Conservation (phyloP, 2,329 filamentous ascomycete genomes). For the Beauveria pseudobassiana region DNA sequence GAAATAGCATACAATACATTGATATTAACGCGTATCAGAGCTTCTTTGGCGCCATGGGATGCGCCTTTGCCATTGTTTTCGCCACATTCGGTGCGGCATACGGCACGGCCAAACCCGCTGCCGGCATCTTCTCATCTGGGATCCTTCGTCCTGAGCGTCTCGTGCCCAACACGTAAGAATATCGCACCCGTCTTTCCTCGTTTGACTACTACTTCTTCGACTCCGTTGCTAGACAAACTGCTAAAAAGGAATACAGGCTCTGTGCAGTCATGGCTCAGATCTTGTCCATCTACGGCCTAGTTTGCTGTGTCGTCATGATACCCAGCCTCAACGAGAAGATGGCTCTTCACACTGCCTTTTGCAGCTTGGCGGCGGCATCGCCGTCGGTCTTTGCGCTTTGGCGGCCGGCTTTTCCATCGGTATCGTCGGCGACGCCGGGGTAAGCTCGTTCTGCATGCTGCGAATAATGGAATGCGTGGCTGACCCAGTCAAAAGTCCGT, state of each 20-base stretch:
- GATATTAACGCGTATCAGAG: slow-evolving; percentile 20
- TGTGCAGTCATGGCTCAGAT: slow-evolving; percentile 42
- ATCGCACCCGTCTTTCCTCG: not conserved
- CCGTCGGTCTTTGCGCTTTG: slow-evolving; percentile 36
- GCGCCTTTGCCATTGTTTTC: slow-evolving; percentile 40
- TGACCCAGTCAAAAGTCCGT: slow-evolving; percentile 25
- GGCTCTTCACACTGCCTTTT: slow-evolving; percentile 36
- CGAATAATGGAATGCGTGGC: not conserved
- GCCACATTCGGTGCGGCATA: slow-evolving; percentile 42
- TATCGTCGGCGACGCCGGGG: slow-evolving; percentile 40
- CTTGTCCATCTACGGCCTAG: slow-evolving; percentile 39
- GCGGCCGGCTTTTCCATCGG: slow-evolving; percentile 40
- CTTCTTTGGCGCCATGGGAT: slow-evolving; percentile 36
- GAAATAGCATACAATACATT: not conserved
- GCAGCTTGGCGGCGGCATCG: slow-evolving; percentile 35
- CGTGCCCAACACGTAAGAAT: slow-evolving; percentile 33
- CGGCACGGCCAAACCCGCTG: slow-evolving; percentile 35
- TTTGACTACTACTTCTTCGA: not conserved
- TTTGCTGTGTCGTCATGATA: slow-evolving; percentile 37
- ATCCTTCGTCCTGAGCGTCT: slow-evolving; percentile 37
- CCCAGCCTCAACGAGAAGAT: slow-evolving; percentile 32
- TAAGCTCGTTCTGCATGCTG: slow-evolving; percentile 16
- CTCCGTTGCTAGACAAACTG: not conserved
- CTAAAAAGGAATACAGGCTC: slow-evolving; percentile 18
- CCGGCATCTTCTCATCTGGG: slow-evolving; percentile 36